Conservation (phyloP, 139 green algal genomes). For the Volvox africanus region DNA sequence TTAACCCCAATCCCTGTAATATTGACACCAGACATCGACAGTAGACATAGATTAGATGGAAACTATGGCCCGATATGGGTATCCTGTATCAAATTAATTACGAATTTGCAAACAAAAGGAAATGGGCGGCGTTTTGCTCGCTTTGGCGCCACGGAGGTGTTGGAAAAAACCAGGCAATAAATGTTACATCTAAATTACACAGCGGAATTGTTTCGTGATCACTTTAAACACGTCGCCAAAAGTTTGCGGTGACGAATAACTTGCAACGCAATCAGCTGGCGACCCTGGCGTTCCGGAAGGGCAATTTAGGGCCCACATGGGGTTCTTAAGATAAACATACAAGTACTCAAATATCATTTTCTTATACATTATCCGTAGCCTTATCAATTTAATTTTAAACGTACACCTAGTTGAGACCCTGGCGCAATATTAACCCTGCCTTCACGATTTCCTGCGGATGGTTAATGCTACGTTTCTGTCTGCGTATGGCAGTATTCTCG, state of each 20-base stretch:
- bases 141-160: too few relatives aligned
- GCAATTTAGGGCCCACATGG: neutral
- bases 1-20: neutral
- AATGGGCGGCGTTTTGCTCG: neutral
- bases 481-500: conserved; percentile 17
- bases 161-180: neutral
- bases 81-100: neutral
- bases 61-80: conserved; percentile 1
- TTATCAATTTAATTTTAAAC: neutral
- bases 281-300: too few relatives aligned
- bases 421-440: neutral
- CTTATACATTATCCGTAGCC: neutral
- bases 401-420: neutral
- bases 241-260: neutral
- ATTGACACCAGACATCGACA: neutral
- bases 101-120: neutral
- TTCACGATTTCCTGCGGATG: neutral
- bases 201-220: neutral
- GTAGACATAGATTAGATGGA: neutral
- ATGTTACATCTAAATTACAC: neutral
- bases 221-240: neutral
- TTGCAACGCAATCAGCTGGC: neutral
- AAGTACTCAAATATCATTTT: neutral
- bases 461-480: conserved; percentile 21
- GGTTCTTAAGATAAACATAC: neutral